Evolutionary conservation across 257 asterid species (phyloP).

Genomic region (Plantago major): DNA sequence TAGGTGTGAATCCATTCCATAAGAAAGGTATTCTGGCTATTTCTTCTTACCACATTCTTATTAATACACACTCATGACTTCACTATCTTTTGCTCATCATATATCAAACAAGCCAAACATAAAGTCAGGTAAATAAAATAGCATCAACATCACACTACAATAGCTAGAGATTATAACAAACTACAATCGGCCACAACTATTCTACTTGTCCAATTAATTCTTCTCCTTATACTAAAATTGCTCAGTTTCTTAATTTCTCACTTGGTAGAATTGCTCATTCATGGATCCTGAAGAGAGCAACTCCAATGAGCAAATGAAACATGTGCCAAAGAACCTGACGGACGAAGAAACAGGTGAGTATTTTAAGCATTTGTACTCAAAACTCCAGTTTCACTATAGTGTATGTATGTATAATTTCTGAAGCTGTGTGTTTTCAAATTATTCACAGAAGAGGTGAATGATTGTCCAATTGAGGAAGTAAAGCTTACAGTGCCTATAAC

Average conservation of each 20-base stretch:
- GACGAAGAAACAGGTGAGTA: conserved; percentile 19
- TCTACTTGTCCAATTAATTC: too few relatives aligned
- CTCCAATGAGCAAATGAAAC: not conserved
- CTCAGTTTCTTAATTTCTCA: not conserved
- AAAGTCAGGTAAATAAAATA: not conserved
- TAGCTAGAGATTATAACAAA: conserved; percentile 12
- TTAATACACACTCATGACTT: conserved; percentile 12
- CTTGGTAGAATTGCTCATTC: not conserved
- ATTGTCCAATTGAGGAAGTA: conserved; percentile 65
- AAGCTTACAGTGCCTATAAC: conserved; percentile 61
- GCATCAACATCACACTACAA: not conserved
- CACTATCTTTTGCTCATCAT: conserved; percentile 4
- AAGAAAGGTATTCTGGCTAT: conserved; percentile 11
- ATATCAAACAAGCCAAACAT: not conserved
- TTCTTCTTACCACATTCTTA: conserved; percentile 23
- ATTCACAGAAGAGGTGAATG: conserved; percentile 48
- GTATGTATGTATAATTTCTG: not conserved
- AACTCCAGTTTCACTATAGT: too few relatives aligned
- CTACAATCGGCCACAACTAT: not conserved
- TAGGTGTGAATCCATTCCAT: conserved; percentile 26
- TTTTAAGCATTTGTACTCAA: not conserved
- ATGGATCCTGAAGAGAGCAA: conserved; percentile 15
- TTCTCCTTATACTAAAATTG: not conserved
- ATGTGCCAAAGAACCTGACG: conserved; percentile 1
- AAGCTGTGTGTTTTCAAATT: not conserved